Percentiles rank a stretch among this genome's conserved stretches.
Conservation (phyloP, 495 filamentous ascomycete species). For the Hyaloscypha variabilis region DNA sequence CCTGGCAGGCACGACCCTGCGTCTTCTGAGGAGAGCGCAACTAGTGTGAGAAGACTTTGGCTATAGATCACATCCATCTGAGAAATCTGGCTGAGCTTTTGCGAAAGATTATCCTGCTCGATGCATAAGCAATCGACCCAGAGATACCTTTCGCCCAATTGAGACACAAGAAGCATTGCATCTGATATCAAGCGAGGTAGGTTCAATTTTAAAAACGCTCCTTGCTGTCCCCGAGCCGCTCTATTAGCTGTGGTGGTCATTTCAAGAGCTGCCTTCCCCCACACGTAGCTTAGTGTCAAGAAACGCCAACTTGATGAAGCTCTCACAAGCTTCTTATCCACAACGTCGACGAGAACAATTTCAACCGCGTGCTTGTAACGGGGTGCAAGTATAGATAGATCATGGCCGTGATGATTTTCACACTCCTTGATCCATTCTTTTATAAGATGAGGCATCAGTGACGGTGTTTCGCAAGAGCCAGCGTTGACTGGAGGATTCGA, state of each 20-base stretch:
- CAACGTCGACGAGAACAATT: background rate
- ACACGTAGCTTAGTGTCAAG: background rate
- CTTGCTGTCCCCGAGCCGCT: background rate
- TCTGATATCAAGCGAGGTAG: background rate
- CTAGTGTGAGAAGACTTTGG: background rate
- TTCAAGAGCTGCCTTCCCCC: background rate
- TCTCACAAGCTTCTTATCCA: background rate
- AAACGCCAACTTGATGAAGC: background rate
- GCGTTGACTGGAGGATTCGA: background rate
- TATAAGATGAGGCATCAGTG: background rate
- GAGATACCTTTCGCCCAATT: background rate
- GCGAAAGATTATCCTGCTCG: conserved; percentile 1
- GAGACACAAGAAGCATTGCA: background rate
- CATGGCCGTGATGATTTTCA: background rate
- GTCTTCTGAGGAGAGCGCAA: background rate
- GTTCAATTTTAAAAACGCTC: background rate
- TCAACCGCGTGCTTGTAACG: background rate
- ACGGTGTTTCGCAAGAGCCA: background rate
- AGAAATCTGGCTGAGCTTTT: background rate
- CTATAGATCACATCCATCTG: conserved; percentile 5
- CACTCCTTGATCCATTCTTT: background rate
- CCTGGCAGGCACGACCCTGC: background rate
- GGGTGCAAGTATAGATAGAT: background rate
- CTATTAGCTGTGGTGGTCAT: background rate
- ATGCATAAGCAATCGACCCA: conserved; percentile 4